Base-by-base conservation (phyloP, 2,329 filamentous ascomycete genomes). In the Xylariaceae sp. region DNA sequence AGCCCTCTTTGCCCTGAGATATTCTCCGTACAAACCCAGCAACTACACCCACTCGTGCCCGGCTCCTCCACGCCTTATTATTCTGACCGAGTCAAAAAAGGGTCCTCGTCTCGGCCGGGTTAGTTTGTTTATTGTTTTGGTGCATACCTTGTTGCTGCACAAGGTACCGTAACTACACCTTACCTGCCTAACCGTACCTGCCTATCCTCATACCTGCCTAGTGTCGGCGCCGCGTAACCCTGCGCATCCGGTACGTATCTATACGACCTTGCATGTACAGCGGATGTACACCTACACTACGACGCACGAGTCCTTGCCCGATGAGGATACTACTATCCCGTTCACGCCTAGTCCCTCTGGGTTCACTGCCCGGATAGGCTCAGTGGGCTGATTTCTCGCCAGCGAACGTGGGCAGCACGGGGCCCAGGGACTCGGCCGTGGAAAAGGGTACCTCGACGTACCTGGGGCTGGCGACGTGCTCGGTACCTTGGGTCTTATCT, bases 151-250 rank as follows among this genome's bases (percentile, higher is more conserved):
- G 49, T 23, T 35, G 15, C 23, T 23, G 49, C 49, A 23, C 11
- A 11, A 35, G 49, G 48, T 37, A 37, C 30, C 6, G 30, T 47
- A 35, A 7, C 23, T 34, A 51, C 49, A 35, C 49, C 49, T 51
- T 51, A 64, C 57, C 13, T 45, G n/a, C 41, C 64, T 62, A 30
- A 30, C 61, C 61, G 30, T 50, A 50, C 23, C 23, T 23, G 5
- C 4, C 55, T 58, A 65, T 59, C 62, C 64, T 64, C 61, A 51
- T 51, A 51, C 49, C 49, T 23, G 11, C 37, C 37, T 41, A 45
- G 41, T 15, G 58, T 53, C 67, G 68, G 68, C 68, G 67, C 68
- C 69, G 68, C 63, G 64, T 63, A 67, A 71, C 68, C 66, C 67
- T 65, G 62, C 61, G 49, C 49, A 34, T 8, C 49, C 2, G 23